Percentiles rank a stretch among this genome's conserved stretches.
phyloP scores from a whole-genome alignment of 345 rosid genomes.

The Gossypium arboreum region DNA sequence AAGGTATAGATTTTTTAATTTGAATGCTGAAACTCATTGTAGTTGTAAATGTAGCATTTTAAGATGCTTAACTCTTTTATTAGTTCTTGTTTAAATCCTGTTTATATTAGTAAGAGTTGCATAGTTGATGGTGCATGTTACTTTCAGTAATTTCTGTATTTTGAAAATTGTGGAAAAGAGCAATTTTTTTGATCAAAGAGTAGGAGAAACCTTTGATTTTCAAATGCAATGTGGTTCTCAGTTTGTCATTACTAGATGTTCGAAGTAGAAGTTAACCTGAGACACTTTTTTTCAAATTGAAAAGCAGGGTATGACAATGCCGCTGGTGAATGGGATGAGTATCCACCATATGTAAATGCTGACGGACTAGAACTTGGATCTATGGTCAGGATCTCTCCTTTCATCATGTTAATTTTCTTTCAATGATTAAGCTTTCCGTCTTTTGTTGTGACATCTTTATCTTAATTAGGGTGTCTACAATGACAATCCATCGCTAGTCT shows the following conservation, averaged over 20 bases:
- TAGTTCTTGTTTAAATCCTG: background rate
- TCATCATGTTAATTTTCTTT: slow-evolving; percentile 13
- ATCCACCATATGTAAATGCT: slow-evolving; percentile 55
- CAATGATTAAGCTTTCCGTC: background rate
- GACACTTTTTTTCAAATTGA: slow-evolving; percentile 14
- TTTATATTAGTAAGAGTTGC: background rate
- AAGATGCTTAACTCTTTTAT: background rate
- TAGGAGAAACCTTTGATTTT: background rate
- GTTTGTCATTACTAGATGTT: background rate
- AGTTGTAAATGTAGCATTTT: background rate
- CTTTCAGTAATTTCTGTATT: background rate
- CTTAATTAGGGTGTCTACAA: slow-evolving; percentile 63
- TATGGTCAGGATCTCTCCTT: slow-evolving; percentile 43
- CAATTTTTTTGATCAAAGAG: background rate
- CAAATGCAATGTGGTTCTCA: background rate
- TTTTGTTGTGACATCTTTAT: slow-evolving; percentile 14
- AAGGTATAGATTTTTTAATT: background rate
- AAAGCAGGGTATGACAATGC: slow-evolving; percentile 62
- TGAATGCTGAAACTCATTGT: background rate
- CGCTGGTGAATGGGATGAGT: slow-evolving; percentile 72
- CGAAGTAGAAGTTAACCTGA: slow-evolving; percentile 3
- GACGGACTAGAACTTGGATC: slow-evolving; percentile 74
- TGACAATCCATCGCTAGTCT: slow-evolving; percentile 68
- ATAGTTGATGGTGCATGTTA: background rate
- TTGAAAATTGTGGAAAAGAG: background rate